Evolutionary conservation across 2,329 filamentous ascomycete genomes (phyloP), one percentile per base, ranked within the genome.

Genomic region (Colletotrichum sublineola): DNA sequence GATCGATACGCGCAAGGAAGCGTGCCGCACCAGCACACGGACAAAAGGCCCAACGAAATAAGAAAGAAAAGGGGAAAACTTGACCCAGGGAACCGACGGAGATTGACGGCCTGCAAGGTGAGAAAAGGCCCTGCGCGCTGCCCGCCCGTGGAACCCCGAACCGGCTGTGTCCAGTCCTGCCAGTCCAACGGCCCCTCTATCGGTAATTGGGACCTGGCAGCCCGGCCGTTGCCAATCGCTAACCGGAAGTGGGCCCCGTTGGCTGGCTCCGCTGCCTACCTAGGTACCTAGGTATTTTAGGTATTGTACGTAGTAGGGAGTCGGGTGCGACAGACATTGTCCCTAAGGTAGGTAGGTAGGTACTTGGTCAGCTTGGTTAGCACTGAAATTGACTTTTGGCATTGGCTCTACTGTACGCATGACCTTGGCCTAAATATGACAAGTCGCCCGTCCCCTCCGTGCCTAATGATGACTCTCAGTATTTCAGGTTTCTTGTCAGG

Each of bases 151-250:
- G 31, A 52, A 63, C 33, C n/a, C 36, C 29, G 52, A 29, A 12
- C 15, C 50, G 15, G 50, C 14, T 18, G 50, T 20, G 50, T 33
- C 50, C 50, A 53, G 29, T 33, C 29, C 15, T 53, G 46, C 50
- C 50, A 53, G 29, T 53, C 29, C 33, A 18, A 20, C 18, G 60
- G 20, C 46, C 60, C 42, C 33, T 48, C 60, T 58, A 44, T 68
- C 68, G 65, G 68, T 68, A 68, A 68, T 71, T 71, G 68, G 57
- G 58, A 63, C 65, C 69, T 65, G 64, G 31, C n/a, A 42, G 69
- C 69, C 69, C 69, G 63, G 69, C 44, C 46, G 53, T 53, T 72
- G 40, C 69, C 66, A 72, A 72, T 64, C 69, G 69, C 65, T 68
- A 42, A n/a, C n/a, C 24, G 36, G 33, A 15, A n/a, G 61, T 63